phyloP scores from a whole-genome alignment of 83 land plant genomes.

The Isoetes engelmannii region DNA sequence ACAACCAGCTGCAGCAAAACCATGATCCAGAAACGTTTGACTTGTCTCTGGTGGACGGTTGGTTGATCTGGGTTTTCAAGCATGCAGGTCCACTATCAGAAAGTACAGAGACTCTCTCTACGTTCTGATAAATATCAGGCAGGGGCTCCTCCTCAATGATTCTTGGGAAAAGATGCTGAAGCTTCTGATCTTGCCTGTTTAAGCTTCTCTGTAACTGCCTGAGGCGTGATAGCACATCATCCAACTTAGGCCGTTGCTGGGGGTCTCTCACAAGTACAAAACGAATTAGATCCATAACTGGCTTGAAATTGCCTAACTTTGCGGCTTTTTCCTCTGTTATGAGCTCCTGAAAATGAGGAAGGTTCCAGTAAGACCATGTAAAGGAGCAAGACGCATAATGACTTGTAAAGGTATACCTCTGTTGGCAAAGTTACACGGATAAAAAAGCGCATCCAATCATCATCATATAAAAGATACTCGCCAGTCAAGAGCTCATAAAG shows the following conservation, averaged over 20 bases:
- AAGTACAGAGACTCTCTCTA: no score
- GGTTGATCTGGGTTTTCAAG: no score
- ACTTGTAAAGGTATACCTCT: conserved; percentile 24
- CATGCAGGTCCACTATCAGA: no score
- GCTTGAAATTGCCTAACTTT: conserved; percentile 22
- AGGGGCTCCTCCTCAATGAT: no score
- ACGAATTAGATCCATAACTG: conserved; percentile 29
- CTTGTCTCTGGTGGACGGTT: no score
- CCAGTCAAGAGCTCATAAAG: conserved; percentile 39
- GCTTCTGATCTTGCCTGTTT: no score
- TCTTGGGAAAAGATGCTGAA: no score
- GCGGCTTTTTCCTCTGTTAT: conserved; percentile 42
- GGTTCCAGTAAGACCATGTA: neutral
- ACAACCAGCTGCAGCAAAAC: no score
- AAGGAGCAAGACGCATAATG: neutral
- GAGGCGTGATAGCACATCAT: conserved; percentile 21
- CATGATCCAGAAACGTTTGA: no score
- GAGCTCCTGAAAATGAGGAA: conserved; percentile 26
- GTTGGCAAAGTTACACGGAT: conserved; percentile 31
- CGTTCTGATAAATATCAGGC: no score
- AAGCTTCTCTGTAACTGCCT: conserved; percentile 14
- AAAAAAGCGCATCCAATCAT: conserved; percentile 41
- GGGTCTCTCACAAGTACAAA: conserved; percentile 43
- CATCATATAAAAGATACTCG: conserved; percentile 41
- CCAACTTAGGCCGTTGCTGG: conserved; percentile 22